Base-by-base conservation (phyloP, 768 basidiomycete genomes). In the Russula emetica region DNA sequence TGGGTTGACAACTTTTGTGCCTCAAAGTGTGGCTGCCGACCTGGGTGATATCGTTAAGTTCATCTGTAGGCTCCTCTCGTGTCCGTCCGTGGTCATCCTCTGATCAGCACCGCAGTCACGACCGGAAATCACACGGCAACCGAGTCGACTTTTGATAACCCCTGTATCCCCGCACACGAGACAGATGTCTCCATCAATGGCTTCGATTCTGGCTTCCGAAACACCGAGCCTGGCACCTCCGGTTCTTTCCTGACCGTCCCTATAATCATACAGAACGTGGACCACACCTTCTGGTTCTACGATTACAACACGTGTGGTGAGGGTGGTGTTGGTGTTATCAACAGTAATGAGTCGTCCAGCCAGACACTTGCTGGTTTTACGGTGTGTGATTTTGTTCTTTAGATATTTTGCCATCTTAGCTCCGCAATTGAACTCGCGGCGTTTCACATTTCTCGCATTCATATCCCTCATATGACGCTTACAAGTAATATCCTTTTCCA, bases 251-350 rank as follows among this genome's bases (percentile, higher is more conserved):
- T 83, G 44, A 38, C 71, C 28, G 75, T 85, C 45, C 74, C 79
- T 22, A 78, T 87, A 69, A 69, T 70, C 50, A 61, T 70, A 11
- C 73, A 80, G 58, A 75, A 79, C 62, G 74, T 71, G 63, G 77
- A 76, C 61, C 68, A 64, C 13, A 81, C 85, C 22, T 75, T 84
- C 54, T 87, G 84, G 84, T 86, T 83, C 72, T 87, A 74, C 71
- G 85, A 87, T 74, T 70, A 67, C 63, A 79, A 78, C 66, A 80
- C 79, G 8, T 87, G 85, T 71, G 78, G 75, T 3, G 64, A 76
- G 56, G 85, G 84, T 56, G 85, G 83, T 36, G 85, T 86, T 50
- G 85, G 85, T 45, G 85, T 74, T 11, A 82, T 87, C 68, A 86
- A 87, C 68, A 67, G 77, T 62, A 83, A 85, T 64, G 75, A 75